phyloP scores from a whole-genome alignment of 2,329 filamentous ascomycete genomes.

The Fusarium acutatum region DNA sequence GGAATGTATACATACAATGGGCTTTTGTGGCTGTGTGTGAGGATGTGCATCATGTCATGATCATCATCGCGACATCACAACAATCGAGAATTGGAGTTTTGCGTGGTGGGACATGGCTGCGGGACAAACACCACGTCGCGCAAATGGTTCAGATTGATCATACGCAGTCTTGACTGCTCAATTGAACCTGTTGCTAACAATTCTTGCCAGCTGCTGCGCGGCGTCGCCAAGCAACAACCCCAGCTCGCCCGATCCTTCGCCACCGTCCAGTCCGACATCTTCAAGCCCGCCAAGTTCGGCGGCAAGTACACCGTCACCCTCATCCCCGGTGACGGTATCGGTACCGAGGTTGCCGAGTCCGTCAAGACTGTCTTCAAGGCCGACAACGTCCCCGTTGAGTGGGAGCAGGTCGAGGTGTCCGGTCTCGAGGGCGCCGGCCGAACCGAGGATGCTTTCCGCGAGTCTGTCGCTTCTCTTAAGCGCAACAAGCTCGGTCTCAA shows the following conservation, averaged over 20 bases:
- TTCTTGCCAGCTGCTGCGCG: conserved; percentile 59
- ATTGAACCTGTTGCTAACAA: conserved; percentile 37
- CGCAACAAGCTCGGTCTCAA: conserved; percentile 99
- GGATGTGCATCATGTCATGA: conserved; percentile 29
- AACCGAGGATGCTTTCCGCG: conserved; percentile 93
- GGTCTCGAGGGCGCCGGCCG: conserved; percentile 84
- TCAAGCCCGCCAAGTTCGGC: conserved; percentile 98
- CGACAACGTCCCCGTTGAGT: conserved; percentile 97
- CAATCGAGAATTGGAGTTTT: background rate
- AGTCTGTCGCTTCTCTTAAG: conserved; percentile 93
- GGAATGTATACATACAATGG: background rate
- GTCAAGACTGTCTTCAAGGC: conserved; percentile 99
- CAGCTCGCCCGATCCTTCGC: conserved; percentile 69
- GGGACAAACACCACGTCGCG: background rate
- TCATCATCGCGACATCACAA: conserved; percentile 21
- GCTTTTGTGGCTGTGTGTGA: background rate
- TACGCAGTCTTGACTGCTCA: background rate
- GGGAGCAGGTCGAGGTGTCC: conserved; percentile 97
- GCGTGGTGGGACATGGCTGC: background rate
- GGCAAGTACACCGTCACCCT: conserved; percentile 99
- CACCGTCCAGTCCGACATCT: conserved; percentile 92
- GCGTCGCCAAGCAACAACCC: conserved; percentile 58
- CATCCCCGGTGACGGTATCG: conserved; percentile 98
- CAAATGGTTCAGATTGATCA: conserved; percentile 3
- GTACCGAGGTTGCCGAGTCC: conserved; percentile 95